Evolutionary conservation across 352 stramenopile species (phyloP), one percentile per base, ranked within the genome.

Genomic region (Phytophthora quininea): DNA sequence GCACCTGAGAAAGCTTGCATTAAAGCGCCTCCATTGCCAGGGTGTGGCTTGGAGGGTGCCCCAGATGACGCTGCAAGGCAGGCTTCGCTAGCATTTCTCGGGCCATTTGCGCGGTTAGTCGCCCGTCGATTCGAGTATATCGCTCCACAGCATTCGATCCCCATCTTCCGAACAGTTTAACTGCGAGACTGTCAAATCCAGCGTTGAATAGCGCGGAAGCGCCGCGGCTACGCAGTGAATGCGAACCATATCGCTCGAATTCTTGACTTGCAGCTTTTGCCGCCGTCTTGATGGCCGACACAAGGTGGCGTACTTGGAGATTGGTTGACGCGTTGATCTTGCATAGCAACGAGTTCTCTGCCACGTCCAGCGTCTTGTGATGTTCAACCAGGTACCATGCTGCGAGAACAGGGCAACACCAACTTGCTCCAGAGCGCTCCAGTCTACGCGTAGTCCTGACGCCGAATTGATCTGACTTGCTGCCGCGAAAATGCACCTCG

Each of bases 321-420:
- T 64, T 64, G n/a, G 7, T 38, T 9, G 19, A 27, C 24, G 47
- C 33, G 24, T 55, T 32, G 2, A 57, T 12, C 24, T 56, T 64
- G 57, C 46, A 64, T 8, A 64, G 15, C 19, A 64, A 29, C 9
- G 45, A 45, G 32, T 51, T 57, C 37, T 5, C 46, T 5, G 2
- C 19, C 33, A 29, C n/a, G 2, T 35, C 47, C 4, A 56, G 24
- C 7, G 24, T 11, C 5, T 40, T 50, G 35, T 64, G 57, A 30
- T 64, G 57, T 12, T 48, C 6, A 3, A 56, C 48, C 2, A 50
- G 57, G 19, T 48, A 57, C 46, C 47, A 55, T 12, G 35, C 46
- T n/a, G 45, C 57, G 3, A 56, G n/a, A 7, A 64, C 57, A 2
- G 57, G 46, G 19, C 57, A 64, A 24, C 57, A 64, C 57, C 47